phyloP scores from a whole-genome alignment of 352 stramenopile species.

The Phytophthora nicotianae region DNA sequence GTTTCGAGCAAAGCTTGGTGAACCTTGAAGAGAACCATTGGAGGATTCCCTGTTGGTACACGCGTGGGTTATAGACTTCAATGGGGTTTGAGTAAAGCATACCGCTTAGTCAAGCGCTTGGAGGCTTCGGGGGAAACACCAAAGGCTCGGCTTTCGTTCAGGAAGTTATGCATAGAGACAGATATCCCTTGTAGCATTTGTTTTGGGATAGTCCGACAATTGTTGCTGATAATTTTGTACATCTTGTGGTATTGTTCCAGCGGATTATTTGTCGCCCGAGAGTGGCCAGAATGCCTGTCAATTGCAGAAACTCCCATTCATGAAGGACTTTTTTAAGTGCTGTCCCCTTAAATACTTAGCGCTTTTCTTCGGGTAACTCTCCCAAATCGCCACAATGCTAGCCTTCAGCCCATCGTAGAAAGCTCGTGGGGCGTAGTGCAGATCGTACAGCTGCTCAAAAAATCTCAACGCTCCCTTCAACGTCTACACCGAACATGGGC shows the following conservation, averaged over 20 bases:
- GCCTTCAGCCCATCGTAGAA: not conserved
- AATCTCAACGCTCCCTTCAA: not conserved
- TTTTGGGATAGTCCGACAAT: not conserved
- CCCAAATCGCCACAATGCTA: not conserved
- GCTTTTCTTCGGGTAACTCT: not conserved
- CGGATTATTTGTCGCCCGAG: not conserved
- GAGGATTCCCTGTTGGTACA: not conserved
- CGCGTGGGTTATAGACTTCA: not conserved
- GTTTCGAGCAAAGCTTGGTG: not conserved
- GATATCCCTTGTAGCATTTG: not conserved
- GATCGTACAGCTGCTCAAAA: not conserved
- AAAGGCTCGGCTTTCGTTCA: not conserved
- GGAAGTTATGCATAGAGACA: not conserved
- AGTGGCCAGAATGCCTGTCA: not conserved
- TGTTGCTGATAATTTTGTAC: conserved; percentile 2
- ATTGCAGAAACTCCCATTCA: not conserved
- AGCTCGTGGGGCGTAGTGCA: not conserved
- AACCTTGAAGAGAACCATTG: not conserved
- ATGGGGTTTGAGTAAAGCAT: not conserved
- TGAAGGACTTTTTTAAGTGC: not conserved
- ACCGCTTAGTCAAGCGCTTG: not conserved
- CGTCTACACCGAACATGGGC: not conserved
- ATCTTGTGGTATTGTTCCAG: not conserved
- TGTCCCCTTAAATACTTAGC: not conserved
- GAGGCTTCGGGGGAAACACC: not conserved